Conservation (phyloP, 2,329 filamentous ascomycete genomes). For the Graphilbum fragrans region DNA sequence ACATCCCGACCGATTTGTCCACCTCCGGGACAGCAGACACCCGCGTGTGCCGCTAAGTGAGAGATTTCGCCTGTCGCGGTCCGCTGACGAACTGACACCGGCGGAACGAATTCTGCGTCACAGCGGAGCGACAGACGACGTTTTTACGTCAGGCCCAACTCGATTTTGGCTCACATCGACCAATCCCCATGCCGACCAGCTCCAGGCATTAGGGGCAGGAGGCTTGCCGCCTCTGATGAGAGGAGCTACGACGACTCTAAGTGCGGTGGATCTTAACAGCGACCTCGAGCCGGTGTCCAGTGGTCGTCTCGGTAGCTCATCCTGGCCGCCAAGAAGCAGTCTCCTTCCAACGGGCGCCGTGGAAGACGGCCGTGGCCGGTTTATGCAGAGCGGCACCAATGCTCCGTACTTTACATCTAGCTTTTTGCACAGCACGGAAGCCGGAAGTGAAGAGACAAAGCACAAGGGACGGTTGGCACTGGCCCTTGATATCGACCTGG, state of each 20-base stretch:
- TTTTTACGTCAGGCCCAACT: slow-evolving; percentile 25
- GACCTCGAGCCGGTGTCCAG: slow-evolving; percentile 1
- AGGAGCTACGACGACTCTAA: slow-evolving; percentile 18
- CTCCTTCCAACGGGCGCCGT: slow-evolving; percentile 43
- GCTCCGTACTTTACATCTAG: slow-evolving; percentile 51
- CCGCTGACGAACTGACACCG: slow-evolving; percentile 25
- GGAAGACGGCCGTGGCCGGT: slow-evolving; percentile 49
- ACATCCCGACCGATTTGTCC: slow-evolving; percentile 37
- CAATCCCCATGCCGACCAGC: slow-evolving; percentile 13
- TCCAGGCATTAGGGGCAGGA: slow-evolving; percentile 12
- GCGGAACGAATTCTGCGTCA: slow-evolving; percentile 32
- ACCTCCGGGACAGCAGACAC: slow-evolving; percentile 21
- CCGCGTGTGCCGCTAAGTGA: slow-evolving; percentile 22
- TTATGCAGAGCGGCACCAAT: slow-evolving; percentile 59
- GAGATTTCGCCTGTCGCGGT: slow-evolving; percentile 33
- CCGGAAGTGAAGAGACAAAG: slow-evolving; percentile 49
- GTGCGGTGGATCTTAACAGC: slow-evolving; percentile 4
- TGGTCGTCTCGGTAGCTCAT: slow-evolving; percentile 41
- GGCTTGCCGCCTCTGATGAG: slow-evolving; percentile 10
- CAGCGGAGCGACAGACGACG: slow-evolving; percentile 25
- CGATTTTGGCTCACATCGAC: slow-evolving; percentile 13
- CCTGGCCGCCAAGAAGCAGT: slow-evolving; percentile 69
- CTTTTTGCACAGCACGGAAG: slow-evolving; percentile 28
- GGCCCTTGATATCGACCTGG: slow-evolving; percentile 68
- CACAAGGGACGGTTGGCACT: slow-evolving; percentile 66